These are phyloP conservation scores for Ophiocordyceps australis DNA, from an alignment of 2,329 filamentous ascomycete species.

Conservation along the genomic window DNA sequence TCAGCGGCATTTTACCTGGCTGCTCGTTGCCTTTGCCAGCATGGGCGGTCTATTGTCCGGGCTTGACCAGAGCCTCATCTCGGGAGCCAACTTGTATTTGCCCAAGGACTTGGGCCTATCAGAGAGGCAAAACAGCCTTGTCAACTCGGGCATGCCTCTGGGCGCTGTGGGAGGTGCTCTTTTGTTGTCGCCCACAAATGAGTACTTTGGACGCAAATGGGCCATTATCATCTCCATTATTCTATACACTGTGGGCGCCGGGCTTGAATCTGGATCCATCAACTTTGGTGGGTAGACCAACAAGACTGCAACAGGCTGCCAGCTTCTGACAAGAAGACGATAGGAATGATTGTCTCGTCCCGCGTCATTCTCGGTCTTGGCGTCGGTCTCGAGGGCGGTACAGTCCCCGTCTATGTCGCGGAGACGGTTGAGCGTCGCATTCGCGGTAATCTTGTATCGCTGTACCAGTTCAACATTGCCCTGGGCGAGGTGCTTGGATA, in stretches of 20 bases:
- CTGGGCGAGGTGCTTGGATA: constrained; percentile 59
- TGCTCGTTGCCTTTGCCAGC: constrained; percentile 53
- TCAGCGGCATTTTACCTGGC: constrained; percentile 46
- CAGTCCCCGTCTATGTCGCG: constrained; percentile 57
- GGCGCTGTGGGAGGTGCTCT: constrained; percentile 54
- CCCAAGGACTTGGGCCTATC: constrained; percentile 38
- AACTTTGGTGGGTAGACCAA: constrained; percentile 30
- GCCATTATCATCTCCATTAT: constrained; percentile 53
- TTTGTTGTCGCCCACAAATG: constrained; percentile 47
- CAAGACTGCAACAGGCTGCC: background rate
- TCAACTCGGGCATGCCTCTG: constrained; percentile 54
- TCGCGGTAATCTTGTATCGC: constrained; percentile 53
- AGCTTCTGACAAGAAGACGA: background rate
- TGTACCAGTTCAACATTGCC: constrained; percentile 63
- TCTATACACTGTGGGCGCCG: constrained; percentile 53
- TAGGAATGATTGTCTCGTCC: constrained; percentile 47
- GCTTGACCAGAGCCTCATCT: constrained; percentile 56
- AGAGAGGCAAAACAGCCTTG: constrained; percentile 39
- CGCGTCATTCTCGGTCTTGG: constrained; percentile 53
- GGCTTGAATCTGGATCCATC: constrained; percentile 47
- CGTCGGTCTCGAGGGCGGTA: constrained; percentile 57
- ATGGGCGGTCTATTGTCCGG: constrained; percentile 59
- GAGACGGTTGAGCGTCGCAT: constrained; percentile 50
- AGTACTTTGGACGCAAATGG: constrained; percentile 46
- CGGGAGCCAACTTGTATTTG: constrained; percentile 49